Percentiles rank a stretch among this genome's conserved stretches.
Evolutionary conservation across 177 flowering plant species (phyloP).

Genomic region (Tripterygium wilfordii): DNA sequence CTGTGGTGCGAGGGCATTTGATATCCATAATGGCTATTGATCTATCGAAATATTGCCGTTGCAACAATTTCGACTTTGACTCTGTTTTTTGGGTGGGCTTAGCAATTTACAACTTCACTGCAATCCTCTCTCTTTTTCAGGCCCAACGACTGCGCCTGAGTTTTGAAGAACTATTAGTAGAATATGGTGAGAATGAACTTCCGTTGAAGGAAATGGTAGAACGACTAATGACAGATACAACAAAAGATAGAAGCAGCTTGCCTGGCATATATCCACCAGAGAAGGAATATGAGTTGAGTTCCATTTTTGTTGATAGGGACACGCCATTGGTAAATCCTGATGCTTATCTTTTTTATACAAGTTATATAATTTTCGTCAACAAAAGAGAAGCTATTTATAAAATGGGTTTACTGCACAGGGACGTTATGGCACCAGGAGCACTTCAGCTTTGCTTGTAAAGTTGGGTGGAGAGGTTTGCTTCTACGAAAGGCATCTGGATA

Average conservation of each 20-base stretch:
- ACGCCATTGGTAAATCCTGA: constrained; percentile 25
- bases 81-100: too few relatives aligned
- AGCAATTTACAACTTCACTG: background rate
- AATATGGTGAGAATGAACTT: constrained; percentile 23
- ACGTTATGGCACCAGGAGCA: constrained; percentile 66
- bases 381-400: background rate
- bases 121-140: constrained; percentile 16
- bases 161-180: constrained; percentile 31
- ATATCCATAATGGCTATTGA: too few relatives aligned
- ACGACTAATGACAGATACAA: constrained; percentile 37
- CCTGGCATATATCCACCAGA: constrained; percentile 37
- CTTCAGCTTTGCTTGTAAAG: constrained; percentile 32
- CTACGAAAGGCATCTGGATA: constrained; percentile 15
- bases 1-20: too few relatives aligned
- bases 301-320: constrained; percentile 42
- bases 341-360: background rate
- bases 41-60: too few relatives aligned
- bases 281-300: constrained; percentile 36
- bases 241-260: constrained; percentile 31
- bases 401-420: constrained; percentile 27
- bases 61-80: too few relatives aligned
- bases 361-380: background rate
- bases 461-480: constrained; percentile 32
- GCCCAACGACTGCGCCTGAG: constrained; percentile 30
- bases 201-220: constrained; percentile 34